A percentile compares a stretch with the other conserved stretches of the same genome.
Conservation (phyloP, 768 basidiomycete genomes). For the Thelephora ganbajun region DNA sequence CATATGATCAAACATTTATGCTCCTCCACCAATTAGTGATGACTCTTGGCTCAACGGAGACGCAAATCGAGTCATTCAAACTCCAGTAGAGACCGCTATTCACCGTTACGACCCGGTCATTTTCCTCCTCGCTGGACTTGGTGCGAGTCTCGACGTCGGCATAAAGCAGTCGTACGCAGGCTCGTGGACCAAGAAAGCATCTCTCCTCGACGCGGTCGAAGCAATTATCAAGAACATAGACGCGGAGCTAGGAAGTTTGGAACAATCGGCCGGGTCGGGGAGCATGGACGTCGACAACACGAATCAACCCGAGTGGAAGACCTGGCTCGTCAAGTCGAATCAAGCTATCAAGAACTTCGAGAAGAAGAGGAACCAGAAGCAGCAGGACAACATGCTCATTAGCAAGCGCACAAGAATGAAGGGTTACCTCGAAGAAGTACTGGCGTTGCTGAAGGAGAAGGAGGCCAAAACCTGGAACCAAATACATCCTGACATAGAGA, state of each 20-base stretch:
- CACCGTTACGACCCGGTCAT: constrained; percentile 12
- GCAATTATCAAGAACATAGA: not conserved
- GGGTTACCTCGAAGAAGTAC: constrained; percentile 5
- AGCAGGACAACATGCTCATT: not conserved
- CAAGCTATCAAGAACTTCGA: not conserved
- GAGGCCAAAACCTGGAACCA: constrained; percentile 8
- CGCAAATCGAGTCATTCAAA: not conserved
- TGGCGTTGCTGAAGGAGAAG: constrained; percentile 25
- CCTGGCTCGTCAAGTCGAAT: not conserved
- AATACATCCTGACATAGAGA: not conserved
- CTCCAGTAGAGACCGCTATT: constrained; percentile 17
- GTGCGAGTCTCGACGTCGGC: constrained; percentile 12
- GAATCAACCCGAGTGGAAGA: not conserved
- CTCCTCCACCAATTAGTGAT: not conserved
- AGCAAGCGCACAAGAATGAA: not conserved
- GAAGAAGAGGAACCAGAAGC: not conserved
- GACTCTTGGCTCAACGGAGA: not conserved
- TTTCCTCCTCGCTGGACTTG: constrained; percentile 15
- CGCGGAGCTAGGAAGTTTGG: not conserved
- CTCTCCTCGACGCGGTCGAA: not conserved
- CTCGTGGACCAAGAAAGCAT: not conserved
- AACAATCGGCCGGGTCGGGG: not conserved
- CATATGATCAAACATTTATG: not conserved
- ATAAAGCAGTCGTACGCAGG: not conserved
- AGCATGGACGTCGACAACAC: not conserved